Conservation (phyloP, 2,329 filamentous ascomycete genomes). For the Ceratocystis destructans region DNA sequence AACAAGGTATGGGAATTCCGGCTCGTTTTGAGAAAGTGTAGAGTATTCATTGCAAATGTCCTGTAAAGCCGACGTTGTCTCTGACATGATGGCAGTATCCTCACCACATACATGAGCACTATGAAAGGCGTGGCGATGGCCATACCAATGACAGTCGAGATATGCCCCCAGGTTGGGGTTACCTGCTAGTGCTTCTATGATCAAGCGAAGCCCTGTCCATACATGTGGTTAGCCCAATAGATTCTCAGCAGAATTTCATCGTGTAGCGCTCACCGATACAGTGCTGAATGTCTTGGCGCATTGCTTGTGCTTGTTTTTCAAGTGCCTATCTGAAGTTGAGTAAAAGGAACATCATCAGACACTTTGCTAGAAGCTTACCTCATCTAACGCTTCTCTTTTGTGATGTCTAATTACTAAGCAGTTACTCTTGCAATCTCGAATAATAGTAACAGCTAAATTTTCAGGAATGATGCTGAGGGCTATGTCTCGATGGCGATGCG, state of each 20-base stretch:
- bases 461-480: neutral
- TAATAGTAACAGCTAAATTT: neutral
- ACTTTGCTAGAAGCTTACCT: neutral
- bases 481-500: neutral
- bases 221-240: neutral
- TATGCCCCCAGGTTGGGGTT: neutral
- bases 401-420: neutral
- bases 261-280: neutral
- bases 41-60: neutral
- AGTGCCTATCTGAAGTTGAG: neutral
- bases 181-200: conserved; percentile 19
- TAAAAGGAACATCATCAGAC: neutral
- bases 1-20: conserved; percentile 29
- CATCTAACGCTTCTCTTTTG: neutral
- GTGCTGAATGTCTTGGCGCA: neutral
- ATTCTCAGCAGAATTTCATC: neutral
- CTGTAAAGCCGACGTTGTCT: neutral
- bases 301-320: neutral
- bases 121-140: neutral
- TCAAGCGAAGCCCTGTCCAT: neutral
- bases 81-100: neutral
- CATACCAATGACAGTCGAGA: neutral
- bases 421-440: neutral
- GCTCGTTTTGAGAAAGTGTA: neutral
- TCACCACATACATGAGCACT: neutral